A percentile compares a stretch with the other conserved stretches of the same genome.
phyloP scores from a whole-genome alignment of 208 protist species.

The Angomonas deanei region DNA sequence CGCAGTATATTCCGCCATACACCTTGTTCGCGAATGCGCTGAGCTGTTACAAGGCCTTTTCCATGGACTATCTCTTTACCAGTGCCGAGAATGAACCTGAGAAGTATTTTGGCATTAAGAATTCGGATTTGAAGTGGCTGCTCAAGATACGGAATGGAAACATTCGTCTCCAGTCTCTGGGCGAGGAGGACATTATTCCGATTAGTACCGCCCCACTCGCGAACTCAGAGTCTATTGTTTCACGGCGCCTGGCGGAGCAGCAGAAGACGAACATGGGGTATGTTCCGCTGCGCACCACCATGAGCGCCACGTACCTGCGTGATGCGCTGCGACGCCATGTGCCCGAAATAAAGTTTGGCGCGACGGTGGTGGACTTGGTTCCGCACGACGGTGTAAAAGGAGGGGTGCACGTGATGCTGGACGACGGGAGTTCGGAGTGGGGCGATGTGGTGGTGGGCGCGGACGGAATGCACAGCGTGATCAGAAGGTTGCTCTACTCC shows the following conservation, averaged over 20 bases:
- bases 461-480: constrained; percentile 80
- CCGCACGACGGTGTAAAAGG: constrained; percentile 82
- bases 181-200: constrained; percentile 67
- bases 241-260: constrained; percentile 51
- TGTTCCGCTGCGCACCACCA: constrained; percentile 69
- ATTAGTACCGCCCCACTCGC: constrained; percentile 68
- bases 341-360: constrained; percentile 60
- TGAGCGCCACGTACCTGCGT: constrained; percentile 46
- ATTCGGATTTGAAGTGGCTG: constrained; percentile 52
- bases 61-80: constrained; percentile 57
- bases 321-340: constrained; percentile 57
- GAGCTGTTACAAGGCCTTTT: constrained; percentile 87
- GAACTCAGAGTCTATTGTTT: constrained; percentile 84
- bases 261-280: constrained; percentile 60
- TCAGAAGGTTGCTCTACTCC: constrained; percentile 77
- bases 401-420: constrained; percentile 70
- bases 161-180: constrained; percentile 39
- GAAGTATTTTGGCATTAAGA: constrained; percentile 61
- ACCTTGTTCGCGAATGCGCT: constrained; percentile 83
- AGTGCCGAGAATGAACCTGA: constrained; percentile 37
- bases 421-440: constrained; percentile 77
- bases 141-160: constrained; percentile 50
- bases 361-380: constrained; percentile 67
- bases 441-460: constrained; percentile 87
- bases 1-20: constrained; percentile 54